phyloP scores from a whole-genome alignment of 257 asterid genomes.

The Solanum microdontum region DNA sequence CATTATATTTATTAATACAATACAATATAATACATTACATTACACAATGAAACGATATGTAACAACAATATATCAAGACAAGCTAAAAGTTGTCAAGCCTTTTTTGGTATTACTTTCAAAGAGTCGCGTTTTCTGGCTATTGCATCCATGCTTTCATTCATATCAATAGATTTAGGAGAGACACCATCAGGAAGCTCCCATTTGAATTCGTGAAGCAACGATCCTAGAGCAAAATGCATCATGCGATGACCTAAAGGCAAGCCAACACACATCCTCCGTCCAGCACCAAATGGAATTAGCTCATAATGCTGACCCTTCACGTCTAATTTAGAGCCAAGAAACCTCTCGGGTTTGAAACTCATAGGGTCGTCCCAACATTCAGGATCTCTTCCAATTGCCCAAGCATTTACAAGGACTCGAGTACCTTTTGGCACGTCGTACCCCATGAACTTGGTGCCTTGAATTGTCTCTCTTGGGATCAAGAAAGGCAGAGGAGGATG shows the following conservation, averaged over 20 bases:
- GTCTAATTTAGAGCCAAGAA: not conserved
- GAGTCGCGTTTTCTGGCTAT: not conserved
- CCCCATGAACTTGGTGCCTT: slow-evolving; percentile 5
- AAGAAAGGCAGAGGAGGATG: slow-evolving; percentile 4
- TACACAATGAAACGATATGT: too few relatives aligned
- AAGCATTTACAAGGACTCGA: not conserved
- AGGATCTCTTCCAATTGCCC: slow-evolving; percentile 6
- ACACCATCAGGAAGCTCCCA: not conserved
- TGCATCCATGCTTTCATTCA: not conserved
- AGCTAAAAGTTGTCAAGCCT: not conserved
- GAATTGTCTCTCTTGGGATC: not conserved
- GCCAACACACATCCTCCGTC: not conserved
- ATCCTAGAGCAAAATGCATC: not conserved
- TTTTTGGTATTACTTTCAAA: not conserved
- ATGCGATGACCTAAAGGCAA: not conserved
- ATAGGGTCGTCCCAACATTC: not conserved
- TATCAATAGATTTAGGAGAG: not conserved
- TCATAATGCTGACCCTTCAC: not conserved
- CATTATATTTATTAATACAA: not conserved
- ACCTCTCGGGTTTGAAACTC: not conserved
- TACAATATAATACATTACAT: not conserved
- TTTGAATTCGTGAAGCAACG: not conserved
- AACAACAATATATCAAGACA: too few relatives aligned
- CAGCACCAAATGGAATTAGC: not conserved
- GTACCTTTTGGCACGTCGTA: slow-evolving; percentile 2